Conservation (phyloP, 768 basidiomycete genomes). For the Pulveroboletus frians region DNA sequence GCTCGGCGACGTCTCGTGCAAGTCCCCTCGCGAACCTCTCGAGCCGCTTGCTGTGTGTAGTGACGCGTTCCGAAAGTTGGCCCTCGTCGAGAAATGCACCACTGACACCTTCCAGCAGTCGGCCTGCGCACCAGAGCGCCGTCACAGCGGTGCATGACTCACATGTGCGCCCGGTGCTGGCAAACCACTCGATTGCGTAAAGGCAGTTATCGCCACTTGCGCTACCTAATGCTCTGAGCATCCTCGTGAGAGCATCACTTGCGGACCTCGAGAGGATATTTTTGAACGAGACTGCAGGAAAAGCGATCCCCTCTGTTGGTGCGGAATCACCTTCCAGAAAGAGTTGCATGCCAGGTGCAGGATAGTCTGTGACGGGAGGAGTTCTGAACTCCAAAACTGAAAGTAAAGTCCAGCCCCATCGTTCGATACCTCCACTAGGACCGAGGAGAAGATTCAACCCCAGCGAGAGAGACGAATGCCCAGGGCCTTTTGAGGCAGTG, state of each 20-base stretch:
- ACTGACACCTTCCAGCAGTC: conserved; percentile 69
- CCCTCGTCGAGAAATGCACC: conserved; percentile 38
- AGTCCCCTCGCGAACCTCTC: conserved; percentile 62
- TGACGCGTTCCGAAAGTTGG: not conserved
- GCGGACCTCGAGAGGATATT: conserved; percentile 50
- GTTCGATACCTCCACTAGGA: conserved; percentile 77
- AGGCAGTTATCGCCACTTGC: conserved; percentile 66
- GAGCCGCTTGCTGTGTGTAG: conserved; percentile 41
- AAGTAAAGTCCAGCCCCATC: conserved; percentile 88
- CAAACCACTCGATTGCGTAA: conserved; percentile 81
- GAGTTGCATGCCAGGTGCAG: conserved; percentile 46
- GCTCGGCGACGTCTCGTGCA: conserved; percentile 57
- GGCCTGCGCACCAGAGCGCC: conserved; percentile 81
- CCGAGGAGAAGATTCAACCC: conserved; percentile 66
- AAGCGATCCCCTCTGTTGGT: conserved; percentile 34
- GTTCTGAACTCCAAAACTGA: conserved; percentile 70
- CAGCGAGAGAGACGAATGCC: conserved; percentile 42
- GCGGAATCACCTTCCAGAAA: conserved; percentile 50
- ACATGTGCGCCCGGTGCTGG: conserved; percentile 45
- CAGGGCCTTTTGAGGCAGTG: conserved; percentile 10
- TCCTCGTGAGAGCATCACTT: conserved; percentile 51
- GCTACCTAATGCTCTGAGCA: conserved; percentile 69
- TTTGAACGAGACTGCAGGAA: conserved; percentile 57
- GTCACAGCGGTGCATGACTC: conserved; percentile 47
- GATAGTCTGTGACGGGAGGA: conserved; percentile 45